Conservation (phyloP, 805 yeast genomes). For the Hanseniaspora meyeri region DNA sequence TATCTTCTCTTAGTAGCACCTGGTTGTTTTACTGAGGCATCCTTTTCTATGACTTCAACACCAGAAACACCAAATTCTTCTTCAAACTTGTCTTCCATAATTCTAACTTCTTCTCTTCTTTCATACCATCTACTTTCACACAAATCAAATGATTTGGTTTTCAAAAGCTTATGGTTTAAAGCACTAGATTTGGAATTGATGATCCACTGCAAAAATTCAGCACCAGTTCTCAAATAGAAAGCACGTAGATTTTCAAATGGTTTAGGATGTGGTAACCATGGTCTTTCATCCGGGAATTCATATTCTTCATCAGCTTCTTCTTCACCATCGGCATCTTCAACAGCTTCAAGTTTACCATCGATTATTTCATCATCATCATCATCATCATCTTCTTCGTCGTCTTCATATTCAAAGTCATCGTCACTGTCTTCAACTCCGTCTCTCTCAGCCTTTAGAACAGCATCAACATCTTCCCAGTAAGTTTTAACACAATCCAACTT, state of each 20-base stretch:
- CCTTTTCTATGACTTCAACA: constrained; percentile 63
- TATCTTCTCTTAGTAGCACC: constrained; percentile 42
- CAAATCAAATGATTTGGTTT: constrained; percentile 76
- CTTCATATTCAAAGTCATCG: constrained; percentile 52
- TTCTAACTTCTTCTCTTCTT: constrained; percentile 82
- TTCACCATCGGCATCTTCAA: constrained; percentile 59
- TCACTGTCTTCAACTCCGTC: constrained; percentile 49
- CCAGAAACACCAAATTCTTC: constrained; percentile 77
- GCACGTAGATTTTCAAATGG: constrained; percentile 76
- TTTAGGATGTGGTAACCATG: constrained; percentile 96
- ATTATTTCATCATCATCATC: constrained; percentile 46
- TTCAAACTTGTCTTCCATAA: constrained; percentile 78
- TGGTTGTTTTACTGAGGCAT: constrained; percentile 30
- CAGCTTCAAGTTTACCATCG: constrained; percentile 32
- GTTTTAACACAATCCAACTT: constrained; percentile 79
- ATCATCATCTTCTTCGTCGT: constrained; percentile 58
- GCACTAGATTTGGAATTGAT: constrained; percentile 65
- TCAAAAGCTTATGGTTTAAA: constrained; percentile 79
- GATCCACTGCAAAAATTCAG: constrained; percentile 84
- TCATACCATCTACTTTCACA: constrained; percentile 98
- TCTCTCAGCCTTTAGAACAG: constrained; percentile 37
- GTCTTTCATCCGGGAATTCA: constrained; percentile 78
- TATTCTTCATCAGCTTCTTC: constrained; percentile 49
- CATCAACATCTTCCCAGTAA: constrained; percentile 73
- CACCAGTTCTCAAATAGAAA: constrained; percentile 77